Evolutionary conservation across 805 yeast genomes (phyloP), one percentile per base, ranked within the genome.

Genomic region (Lipomyces spencermartinsiae): DNA sequence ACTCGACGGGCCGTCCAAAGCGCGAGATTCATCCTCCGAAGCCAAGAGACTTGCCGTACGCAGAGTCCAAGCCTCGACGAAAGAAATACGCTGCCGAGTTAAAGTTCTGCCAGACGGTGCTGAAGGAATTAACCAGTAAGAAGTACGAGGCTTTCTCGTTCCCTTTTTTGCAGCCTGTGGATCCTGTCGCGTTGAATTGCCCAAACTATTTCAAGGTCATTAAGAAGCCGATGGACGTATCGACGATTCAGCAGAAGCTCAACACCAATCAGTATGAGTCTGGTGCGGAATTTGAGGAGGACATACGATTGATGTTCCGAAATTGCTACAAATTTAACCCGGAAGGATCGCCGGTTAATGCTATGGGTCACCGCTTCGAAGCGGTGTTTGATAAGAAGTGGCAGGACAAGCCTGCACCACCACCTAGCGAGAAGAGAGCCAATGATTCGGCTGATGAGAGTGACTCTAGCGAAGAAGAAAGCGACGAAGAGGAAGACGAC

Each of bases 21-120:
- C 87, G 99, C 73, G 95, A 92, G 73, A 92, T 95, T 59, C 98
- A 93, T 78, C 99, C 99, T 2, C 99, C 99, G 63, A 89, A 91
- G 76, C 91, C 97, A 39, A 92, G 92, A 76, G 98, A 95, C 77
- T 86, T 93, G 78, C 96, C 97, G 2, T 92, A 92, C 75, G 78
- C 80, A 31, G 97, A 93, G 75, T 87, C 87, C 63, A 84, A 93
- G 76, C 99, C 99, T 58, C 86, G 96, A 72, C 91, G 91, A 80
- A 93, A 94, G 85, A 94, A 92, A 82, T 88, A 83, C 76, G 96
- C 94, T 53, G 90, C 94, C 9, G 98, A 94, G 78, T 85, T 95
- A 77, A 85, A 93, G 76, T 95, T 89, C 79, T 92, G 97, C 77
- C 89, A 87, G 73, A 90, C 86, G 76, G 87, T 93, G 2, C 79